These are phyloP conservation scores for Phytophthora hybrid DNA, from an alignment of 352 stramenopile species.

Conservation along the genomic window DNA sequence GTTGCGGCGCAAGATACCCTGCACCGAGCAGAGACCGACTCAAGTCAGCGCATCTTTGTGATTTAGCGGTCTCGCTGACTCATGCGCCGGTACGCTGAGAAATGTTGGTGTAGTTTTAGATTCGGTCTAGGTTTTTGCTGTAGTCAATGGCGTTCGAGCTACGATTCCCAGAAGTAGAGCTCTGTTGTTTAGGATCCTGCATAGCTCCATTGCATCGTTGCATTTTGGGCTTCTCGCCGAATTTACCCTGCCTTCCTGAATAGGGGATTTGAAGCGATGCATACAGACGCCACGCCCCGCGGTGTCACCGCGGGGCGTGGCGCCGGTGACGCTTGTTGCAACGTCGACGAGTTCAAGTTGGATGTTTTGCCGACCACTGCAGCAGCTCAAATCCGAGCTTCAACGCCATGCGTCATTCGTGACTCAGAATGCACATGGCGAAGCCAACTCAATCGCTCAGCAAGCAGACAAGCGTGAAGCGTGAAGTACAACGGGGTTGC, in stretches of 20 bases:
- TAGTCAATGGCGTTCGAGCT: background rate
- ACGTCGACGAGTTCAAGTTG: constrained; percentile 25
- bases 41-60: background rate
- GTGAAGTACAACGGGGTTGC: too few relatives aligned
- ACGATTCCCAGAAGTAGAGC: background rate
- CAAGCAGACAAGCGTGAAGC: too few relatives aligned
- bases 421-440: too few relatives aligned
- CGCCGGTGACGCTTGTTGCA: too few relatives aligned
- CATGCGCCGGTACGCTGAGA: background rate
- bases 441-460: background rate
- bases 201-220: background rate
- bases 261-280: too few relatives aligned
- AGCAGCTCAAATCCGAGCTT: background rate
- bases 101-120: too few relatives aligned
- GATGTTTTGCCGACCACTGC: background rate
- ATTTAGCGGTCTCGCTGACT: background rate
- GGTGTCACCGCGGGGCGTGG: too few relatives aligned
- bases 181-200: background rate
- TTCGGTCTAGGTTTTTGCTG: too few relatives aligned
- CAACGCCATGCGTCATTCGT: background rate
- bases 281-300: too few relatives aligned
- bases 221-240: background rate
- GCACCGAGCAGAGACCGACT: background rate
- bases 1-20: background rate
- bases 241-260: too few relatives aligned